phyloP scores from a whole-genome alignment of 2,329 filamentous ascomycete species.

The Phialophora tarda region DNA sequence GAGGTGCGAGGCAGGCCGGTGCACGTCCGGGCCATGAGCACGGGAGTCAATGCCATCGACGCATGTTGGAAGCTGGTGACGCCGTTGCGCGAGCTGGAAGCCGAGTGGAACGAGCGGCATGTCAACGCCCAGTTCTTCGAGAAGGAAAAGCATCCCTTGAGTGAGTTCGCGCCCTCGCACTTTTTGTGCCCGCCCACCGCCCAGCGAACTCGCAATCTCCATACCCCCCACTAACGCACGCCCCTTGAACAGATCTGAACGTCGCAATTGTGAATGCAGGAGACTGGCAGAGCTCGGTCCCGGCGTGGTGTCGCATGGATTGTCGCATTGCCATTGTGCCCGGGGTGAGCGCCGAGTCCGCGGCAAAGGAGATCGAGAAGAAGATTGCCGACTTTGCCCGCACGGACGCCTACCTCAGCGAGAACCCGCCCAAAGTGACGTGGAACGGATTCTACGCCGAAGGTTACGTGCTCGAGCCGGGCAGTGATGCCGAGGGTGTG shows the following conservation, averaged over 20 bases:
- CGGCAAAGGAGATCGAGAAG: conserved; percentile 38
- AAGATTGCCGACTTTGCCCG: conserved; percentile 42
- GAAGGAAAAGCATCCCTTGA: conserved; percentile 33
- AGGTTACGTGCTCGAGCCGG: conserved; percentile 41
- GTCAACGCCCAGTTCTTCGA: conserved; percentile 27
- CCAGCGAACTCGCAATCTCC: no score
- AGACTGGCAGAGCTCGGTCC: conserved; percentile 34
- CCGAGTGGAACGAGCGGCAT: conserved; percentile 34
- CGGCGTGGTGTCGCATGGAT: conserved; percentile 35
- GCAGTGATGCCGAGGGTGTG: conserved; percentile 37
- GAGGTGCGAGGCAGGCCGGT: conserved; percentile 33
- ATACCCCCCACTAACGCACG: background rate
- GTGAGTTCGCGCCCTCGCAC: conserved; percentile 22
- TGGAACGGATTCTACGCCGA: conserved; percentile 39
- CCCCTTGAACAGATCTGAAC: conserved; percentile 28
- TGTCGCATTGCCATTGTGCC: conserved; percentile 35
- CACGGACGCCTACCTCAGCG: conserved; percentile 41
- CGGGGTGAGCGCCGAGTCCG: conserved; percentile 32
- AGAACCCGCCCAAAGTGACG: conserved; percentile 39
- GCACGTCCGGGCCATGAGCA: conserved; percentile 32
- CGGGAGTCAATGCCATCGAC: conserved; percentile 34
- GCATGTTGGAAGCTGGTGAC: conserved; percentile 33
- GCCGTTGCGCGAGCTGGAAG: conserved; percentile 33
- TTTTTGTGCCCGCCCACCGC: background rate
- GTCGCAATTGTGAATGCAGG: conserved; percentile 35